Evolutionary conservation across 257 asterid genomes (phyloP).

Genomic region (Ocimum tenuiflorum): DNA sequence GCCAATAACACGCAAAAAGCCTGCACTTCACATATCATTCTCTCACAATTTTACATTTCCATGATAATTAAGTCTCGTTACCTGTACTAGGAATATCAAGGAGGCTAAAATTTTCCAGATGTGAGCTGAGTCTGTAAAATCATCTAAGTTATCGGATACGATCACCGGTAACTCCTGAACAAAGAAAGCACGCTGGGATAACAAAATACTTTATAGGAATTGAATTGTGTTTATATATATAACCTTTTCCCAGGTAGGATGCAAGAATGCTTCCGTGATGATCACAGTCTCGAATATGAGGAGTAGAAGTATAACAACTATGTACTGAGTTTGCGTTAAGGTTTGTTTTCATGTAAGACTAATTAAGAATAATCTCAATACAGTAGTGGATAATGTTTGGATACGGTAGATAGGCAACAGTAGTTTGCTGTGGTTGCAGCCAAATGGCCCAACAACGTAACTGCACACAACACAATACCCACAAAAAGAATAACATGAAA

Average conservation of each 20-base stretch:
- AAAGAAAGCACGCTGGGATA: not conserved
- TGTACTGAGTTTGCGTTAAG: slow-evolving; percentile 26
- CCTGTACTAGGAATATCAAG: slow-evolving; percentile 42
- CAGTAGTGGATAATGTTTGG: slow-evolving; percentile 3
- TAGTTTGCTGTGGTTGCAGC: slow-evolving; percentile 41
- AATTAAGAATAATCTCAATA: too few species aligned
- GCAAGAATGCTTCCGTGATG: slow-evolving; percentile 33
- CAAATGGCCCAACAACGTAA: slow-evolving; percentile 49
- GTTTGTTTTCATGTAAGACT: too few species aligned
- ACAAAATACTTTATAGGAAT: too few species aligned
- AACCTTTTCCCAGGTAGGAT: slow-evolving; percentile 49
- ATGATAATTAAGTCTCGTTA: not conserved
- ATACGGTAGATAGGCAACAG: slow-evolving; percentile 46
- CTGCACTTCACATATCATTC: slow-evolving; percentile 22
- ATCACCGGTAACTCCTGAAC: slow-evolving; percentile 35
- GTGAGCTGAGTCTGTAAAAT: slow-evolving; percentile 30
- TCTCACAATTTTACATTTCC: too few species aligned
- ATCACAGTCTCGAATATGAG: slow-evolving; percentile 37
- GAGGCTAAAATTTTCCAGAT: slow-evolving; percentile 32
- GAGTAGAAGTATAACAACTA: slow-evolving; percentile 31
- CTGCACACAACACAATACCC: slow-evolving; percentile 48
- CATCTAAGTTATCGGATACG: slow-evolving; percentile 26
- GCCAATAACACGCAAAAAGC: slow-evolving; percentile 43
- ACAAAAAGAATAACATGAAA: slow-evolving; percentile 48
- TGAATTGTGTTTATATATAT: too few species aligned